Evolutionary conservation across 2,329 filamentous ascomycete species (phyloP).

Genomic region (Grosmannia penicillata): DNA sequence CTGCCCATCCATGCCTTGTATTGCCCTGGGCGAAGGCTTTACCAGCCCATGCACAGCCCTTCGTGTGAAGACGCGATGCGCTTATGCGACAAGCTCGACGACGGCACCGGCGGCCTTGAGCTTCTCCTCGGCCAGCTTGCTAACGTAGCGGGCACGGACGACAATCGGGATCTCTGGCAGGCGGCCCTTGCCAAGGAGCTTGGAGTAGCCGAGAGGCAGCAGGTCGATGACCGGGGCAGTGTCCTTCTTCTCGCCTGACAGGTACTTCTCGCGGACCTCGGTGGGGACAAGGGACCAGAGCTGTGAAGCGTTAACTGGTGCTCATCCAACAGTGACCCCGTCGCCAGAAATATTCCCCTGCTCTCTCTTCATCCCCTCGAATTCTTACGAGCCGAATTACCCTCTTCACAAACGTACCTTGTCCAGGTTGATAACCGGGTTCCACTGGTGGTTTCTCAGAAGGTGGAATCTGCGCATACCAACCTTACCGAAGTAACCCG

Average conservation of each 20-base stretch:
- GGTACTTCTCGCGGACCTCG: slow-evolving; percentile 88
- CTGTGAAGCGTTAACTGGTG: slow-evolving; percentile 26
- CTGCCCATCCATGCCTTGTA: too few relatives aligned
- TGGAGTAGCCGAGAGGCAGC: slow-evolving; percentile 92
- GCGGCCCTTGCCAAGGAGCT: slow-evolving; percentile 96
- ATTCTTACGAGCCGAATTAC: background rate
- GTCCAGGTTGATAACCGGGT: slow-evolving; percentile 96
- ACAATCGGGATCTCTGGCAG: slow-evolving; percentile 86
- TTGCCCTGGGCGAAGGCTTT: too few relatives aligned
- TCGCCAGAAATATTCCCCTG: background rate
- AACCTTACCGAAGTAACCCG: slow-evolving; percentile 98
- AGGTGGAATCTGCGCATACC: slow-evolving; percentile 97
- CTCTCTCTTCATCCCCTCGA: background rate
- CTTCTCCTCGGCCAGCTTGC: slow-evolving; percentile 94
- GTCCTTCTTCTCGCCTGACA: slow-evolving; percentile 64
- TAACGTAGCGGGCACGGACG: slow-evolving; percentile 89
- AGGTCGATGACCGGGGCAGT: slow-evolving; percentile 97
- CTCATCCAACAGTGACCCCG: background rate
- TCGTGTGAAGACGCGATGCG: background rate
- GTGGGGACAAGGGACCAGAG: slow-evolving; percentile 89
- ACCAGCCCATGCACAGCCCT: too few relatives aligned
- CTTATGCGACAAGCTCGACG: slow-evolving; percentile 85
- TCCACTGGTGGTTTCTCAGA: slow-evolving; percentile 92
- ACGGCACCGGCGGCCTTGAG: slow-evolving; percentile 96
- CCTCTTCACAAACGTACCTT: slow-evolving; percentile 45